Percentiles rank a stretch among this genome's conserved stretches.
phyloP scores from a whole-genome alignment of 352 stramenopile genomes.

The Globisporangium echinulatum region DNA sequence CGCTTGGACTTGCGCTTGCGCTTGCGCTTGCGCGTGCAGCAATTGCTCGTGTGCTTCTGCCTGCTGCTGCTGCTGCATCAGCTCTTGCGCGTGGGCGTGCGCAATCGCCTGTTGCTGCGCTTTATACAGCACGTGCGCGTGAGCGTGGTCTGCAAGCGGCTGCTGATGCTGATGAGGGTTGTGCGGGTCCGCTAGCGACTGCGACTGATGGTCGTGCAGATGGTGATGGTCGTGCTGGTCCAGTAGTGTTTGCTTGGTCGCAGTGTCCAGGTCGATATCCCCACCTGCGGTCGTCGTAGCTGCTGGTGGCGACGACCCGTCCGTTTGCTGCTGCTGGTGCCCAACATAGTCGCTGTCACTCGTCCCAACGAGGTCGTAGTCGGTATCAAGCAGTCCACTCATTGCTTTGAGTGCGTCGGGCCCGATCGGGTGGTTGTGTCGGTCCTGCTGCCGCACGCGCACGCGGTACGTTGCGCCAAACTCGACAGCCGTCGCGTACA shows the following conservation, averaged over 20 bases:
- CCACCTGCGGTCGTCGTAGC: not conserved
- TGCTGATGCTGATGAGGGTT: no score
- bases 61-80: slow-evolving; percentile 25
- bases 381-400: slow-evolving; percentile 40
- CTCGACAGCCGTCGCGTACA: slow-evolving; percentile 70
- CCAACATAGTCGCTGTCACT: slow-evolving; percentile 4
- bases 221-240: no score
- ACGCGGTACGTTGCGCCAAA: slow-evolving; percentile 58
- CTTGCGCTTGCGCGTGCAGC: not conserved
- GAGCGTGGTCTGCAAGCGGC: not conserved
- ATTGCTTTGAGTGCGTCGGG: slow-evolving; percentile 59
- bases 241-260: not conserved
- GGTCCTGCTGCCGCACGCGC: slow-evolving; percentile 60
- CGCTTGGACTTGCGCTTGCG: not conserved
- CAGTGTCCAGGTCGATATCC: not conserved
- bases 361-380: slow-evolving; percentile 36
- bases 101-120: slow-evolving; percentile 16
- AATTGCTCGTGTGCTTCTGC: slow-evolving; percentile 18
- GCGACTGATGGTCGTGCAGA: no score
- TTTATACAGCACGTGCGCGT: slow-evolving; percentile 1
- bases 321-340: not conserved
- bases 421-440: slow-evolving; percentile 75
- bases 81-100: slow-evolving; percentile 21
- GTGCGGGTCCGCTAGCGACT: no score
- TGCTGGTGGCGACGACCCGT: not conserved